Base-by-base conservation (phyloP, 352 stramenopile genomes). In the Vaucheria bursata region DNA sequence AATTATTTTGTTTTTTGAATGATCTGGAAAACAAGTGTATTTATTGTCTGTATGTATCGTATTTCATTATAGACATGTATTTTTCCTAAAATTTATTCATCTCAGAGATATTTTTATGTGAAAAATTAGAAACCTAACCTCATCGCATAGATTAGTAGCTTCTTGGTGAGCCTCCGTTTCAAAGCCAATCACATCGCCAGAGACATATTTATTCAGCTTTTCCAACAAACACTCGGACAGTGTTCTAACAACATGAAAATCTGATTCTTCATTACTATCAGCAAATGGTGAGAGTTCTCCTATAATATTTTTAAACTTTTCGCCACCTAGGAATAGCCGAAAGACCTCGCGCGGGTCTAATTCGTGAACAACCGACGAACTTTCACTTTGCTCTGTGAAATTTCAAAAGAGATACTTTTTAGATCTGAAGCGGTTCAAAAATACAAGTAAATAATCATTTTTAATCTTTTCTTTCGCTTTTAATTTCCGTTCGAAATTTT, bases 291-390 rank as follows among this genome's bases (percentile, higher is more conserved):
- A 68, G 29, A 82, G 77, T 0, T 75, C 70, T 52, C 77, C 77
- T n/a, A 82, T 82, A 45, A 82, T 75, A 31, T 71, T 49, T 68
- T 69, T 38, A 67, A 82, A 82, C 71, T 79, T 79, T n/a, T 71
- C 71, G 7, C 77, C 77, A 3, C 53, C 77, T n/a, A 82, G 37
- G 50, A 75, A 82, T 3, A 74, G 75, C 31, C 71, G 66, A 35
- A 82, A 82, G 25, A 82, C 65, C 77, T 82, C 29, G 4, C n/a
- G 5, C 35, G 68, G 75, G 40, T 37, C 32, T 0, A 74, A 52
- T 37, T 45, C 65, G 1, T 29, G 12, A 1, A 36, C 31, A 6
- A 35, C 29, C 33, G 65, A 34, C n/a, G n/a, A n/a, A n/a, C n/a
- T n/a, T n/a, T n/a, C n/a, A n/a, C n/a, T n/a, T n/a, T n/a, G n/a